These are phyloP conservation scores for Cercospora janseana DNA, from an alignment of 2,329 filamentous ascomycete genomes.

Conservation along the genomic window DNA sequence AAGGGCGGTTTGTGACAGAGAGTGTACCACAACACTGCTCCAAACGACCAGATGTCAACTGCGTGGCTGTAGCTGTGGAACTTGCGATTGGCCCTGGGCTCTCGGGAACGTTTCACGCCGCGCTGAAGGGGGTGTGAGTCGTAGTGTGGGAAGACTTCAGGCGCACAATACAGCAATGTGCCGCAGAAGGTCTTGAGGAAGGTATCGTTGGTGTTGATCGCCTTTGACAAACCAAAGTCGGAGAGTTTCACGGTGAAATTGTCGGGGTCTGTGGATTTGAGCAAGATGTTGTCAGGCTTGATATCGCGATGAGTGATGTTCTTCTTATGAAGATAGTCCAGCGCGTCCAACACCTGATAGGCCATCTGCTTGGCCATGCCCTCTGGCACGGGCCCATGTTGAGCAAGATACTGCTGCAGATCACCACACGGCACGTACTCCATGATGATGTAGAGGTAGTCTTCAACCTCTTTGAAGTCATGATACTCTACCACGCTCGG, in stretches of 20 bases:
- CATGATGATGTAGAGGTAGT: slow-evolving; percentile 94
- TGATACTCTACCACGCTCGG: slow-evolving; percentile 89
- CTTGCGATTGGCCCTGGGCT: slow-evolving; percentile 47
- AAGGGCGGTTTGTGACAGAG: slow-evolving; percentile 80
- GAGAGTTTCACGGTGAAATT: slow-evolving; percentile 80
- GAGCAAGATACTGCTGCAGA: slow-evolving; percentile 68
- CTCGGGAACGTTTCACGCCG: slow-evolving; percentile 58
- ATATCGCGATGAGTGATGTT: slow-evolving; percentile 98
- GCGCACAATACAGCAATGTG: slow-evolving; percentile 91
- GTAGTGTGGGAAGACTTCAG: slow-evolving; percentile 89
- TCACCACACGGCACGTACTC: slow-evolving; percentile 84
- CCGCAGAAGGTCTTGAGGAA: slow-evolving; percentile 96
- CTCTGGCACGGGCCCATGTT: slow-evolving; percentile 65
- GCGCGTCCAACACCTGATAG: slow-evolving; percentile 71
- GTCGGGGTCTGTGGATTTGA: slow-evolving; percentile 64
- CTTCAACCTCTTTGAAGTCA: slow-evolving; percentile 78
- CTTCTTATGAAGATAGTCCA: slow-evolving; percentile 80
- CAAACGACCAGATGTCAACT: slow-evolving; percentile 95
- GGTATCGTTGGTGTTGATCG: slow-evolving; percentile 76
- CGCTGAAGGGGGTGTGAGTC: slow-evolving; percentile 60
- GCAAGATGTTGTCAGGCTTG: slow-evolving; percentile 96
- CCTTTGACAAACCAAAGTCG: slow-evolving; percentile 95
- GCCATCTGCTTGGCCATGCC: slow-evolving; percentile 68
- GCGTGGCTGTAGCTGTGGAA: slow-evolving; percentile 77
- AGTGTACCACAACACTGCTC: slow-evolving; percentile 84